Evolutionary conservation across 306 rosid genomes (phyloP), one percentile per base, ranked within the genome.

Genomic region (Trichosanthes cucumerina): DNA sequence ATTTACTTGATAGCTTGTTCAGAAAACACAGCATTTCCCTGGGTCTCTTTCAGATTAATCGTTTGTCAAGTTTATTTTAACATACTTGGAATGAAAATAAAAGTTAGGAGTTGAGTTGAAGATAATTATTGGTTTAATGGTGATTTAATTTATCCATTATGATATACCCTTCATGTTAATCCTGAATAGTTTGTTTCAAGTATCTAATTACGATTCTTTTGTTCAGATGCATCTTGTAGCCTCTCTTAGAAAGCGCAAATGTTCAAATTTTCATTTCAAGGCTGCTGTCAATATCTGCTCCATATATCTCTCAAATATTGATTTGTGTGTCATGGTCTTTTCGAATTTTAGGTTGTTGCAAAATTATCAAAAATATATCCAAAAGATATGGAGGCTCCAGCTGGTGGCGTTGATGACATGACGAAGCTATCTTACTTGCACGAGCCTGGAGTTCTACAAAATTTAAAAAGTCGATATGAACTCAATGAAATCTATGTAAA

Each of bases 391-490:
- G 98, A 96, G 81, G 97, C 99, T 86, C 93, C 98, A 49, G 81
- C 99, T 44, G 97, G 93, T 15, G 99, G 99, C 53, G 99, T 96
- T 81, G 99, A 96, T 78, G 99, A 96, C 86, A 96, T 96, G 99
- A 96, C 99, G 21, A 92, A 92, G 89, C 86, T 96, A 79, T 92
- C 98, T 74, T 96, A 96, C 86, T 79, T 96, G 90, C 98, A 96
- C 38, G 99, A 96, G 88, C 98, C 99, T 70, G 99, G 99, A 86
- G 99, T 92, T 78, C 73, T 96, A 85, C 85, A 90, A 90, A 96
- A 96, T 87, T 86, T 96, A 79, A 96, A 91, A 88, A 80, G 4
- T 65, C 87, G 99, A 92, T 96, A 92, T 53, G 98, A 96, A 83
- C 89, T 96, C 85, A 92, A 96, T 84, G 99, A 96, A 87, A 96